Evolutionary conservation across 1,284 basidiomycete genomes (phyloP).

Genomic region (Phellinidium pouzarii): DNA sequence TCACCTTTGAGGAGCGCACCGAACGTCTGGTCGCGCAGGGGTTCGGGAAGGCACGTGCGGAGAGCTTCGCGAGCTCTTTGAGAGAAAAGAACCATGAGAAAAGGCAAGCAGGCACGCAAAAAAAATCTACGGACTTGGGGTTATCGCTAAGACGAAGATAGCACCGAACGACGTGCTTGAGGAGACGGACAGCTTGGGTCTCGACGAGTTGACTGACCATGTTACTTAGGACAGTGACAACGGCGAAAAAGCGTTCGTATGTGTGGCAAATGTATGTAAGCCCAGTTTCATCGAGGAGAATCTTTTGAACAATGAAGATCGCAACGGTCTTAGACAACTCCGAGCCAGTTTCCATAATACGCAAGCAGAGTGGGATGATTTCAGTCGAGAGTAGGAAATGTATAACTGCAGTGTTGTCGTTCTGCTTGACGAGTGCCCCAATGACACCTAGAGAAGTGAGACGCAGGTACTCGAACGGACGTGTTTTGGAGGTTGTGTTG

Average conservation of each 20-base stretch:
- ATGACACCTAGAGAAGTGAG: slow-evolving; percentile 98
- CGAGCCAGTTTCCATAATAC: slow-evolving; percentile 99
- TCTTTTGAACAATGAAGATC: slow-evolving; percentile 99
- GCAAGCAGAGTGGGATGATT: slow-evolving; percentile 97
- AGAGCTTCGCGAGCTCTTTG: slow-evolving; percentile 90
- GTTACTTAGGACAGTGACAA: slow-evolving; percentile 96
- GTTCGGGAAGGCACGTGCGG: slow-evolving; percentile 94
- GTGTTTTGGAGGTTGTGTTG: slow-evolving; percentile 98
- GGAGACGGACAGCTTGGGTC: slow-evolving; percentile 90
- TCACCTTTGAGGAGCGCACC: slow-evolving; percentile 88
- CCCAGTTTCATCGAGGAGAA: slow-evolving; percentile 95
- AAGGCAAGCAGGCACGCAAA: background rate
- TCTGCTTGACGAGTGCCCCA: slow-evolving; percentile 99
- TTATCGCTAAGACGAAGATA: slow-evolving; percentile 97
- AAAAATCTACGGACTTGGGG: slow-evolving; percentile 57
- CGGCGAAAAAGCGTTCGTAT: slow-evolving; percentile 98
- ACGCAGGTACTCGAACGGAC: slow-evolving; percentile 97
- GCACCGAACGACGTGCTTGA: slow-evolving; percentile 98
- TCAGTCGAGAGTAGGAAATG: slow-evolving; percentile 99
- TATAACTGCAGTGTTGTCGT: slow-evolving; percentile 98
- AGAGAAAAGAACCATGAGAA: slow-evolving; percentile 11
- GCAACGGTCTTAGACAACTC: slow-evolving; percentile 99
- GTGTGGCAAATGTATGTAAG: slow-evolving; percentile 99
- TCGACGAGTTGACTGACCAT: slow-evolving; percentile 98
- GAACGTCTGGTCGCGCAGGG: slow-evolving; percentile 93